Base-by-base conservation (phyloP, 2,329 filamentous ascomycete genomes). In the Fusarium sp. region DNA sequence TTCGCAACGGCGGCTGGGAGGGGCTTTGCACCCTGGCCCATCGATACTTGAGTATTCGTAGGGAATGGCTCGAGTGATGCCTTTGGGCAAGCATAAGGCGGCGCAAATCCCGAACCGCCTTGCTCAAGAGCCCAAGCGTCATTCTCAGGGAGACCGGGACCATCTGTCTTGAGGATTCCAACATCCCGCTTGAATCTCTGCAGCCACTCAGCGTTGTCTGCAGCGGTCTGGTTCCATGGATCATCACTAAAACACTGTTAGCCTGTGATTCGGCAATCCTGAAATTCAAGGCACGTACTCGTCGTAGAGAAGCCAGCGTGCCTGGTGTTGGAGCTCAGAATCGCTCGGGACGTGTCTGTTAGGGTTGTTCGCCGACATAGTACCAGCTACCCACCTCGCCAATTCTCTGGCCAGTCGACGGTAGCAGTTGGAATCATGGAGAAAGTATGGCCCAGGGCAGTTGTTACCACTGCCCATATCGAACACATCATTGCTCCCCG, bases 141-240 rank as follows among this genome's bases (percentile, higher is more conserved):
- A 21, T 71, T 74, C 2, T 70, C 61, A 0, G 78, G 75, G 0
- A 87, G 76, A 3, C 83, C 84, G 0, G 84, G 84, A 0, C 84
- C 82, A 5, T 76, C 73, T 9, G 78, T 75, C n/a, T 77, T 71
- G 1, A 82, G 71, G 27, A 88, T 81, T 15, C 84, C 84, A 1
- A 76, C 78, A 43, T 84, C 80, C 10, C 84, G 80, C 71, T 88
- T 88, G 75, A 88, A 88, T 39, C 85, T 80, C 52, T 80, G 78
- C 11, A 88, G 77, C 86, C 86, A 88, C 71, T 88, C 85, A 1
- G 78, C 79, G 61, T 88, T 88, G 67, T 88, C 86, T 27, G 85
- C 85, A 1, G 84, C 83, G 0, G 85, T 88, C 64, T 86, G 82
- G 69, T 88, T 88, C 82, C 84, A 87, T 3, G 84, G 83, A 65